phyloP scores from a whole-genome alignment of 495 filamentous ascomycete species.

The Neurospora cerealis region DNA sequence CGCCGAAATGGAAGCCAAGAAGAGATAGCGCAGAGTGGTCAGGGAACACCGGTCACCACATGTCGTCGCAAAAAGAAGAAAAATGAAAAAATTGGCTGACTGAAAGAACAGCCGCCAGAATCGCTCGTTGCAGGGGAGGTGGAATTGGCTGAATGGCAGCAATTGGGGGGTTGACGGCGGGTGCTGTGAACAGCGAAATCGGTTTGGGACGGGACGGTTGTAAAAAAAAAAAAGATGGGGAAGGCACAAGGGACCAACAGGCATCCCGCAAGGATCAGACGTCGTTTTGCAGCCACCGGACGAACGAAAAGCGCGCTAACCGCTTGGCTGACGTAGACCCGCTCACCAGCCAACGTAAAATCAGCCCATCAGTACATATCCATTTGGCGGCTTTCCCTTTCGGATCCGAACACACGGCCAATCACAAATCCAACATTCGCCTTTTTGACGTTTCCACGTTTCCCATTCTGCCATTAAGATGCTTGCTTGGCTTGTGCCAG shows the following conservation, averaged over 20 bases:
- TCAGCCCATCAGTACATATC: slow-evolving; percentile 11
- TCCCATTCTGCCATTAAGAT: neutral
- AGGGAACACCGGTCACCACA: neutral
- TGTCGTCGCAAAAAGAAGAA: neutral
- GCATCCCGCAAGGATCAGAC: neutral
- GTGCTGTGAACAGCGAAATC: neutral
- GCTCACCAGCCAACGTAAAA: slow-evolving; percentile 8
- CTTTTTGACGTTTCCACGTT: neutral
- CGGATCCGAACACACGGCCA: neutral
- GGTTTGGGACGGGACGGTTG: neutral
- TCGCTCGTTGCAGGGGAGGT: neutral
- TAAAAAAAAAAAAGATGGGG: slow-evolving; percentile 6
- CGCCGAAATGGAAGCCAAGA: neutral
- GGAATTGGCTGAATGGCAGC: neutral
- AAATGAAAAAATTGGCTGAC: neutral
- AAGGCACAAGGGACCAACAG: slow-evolving; percentile 2
- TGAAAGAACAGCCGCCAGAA: neutral
- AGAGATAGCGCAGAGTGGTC: neutral
- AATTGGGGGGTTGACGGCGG: neutral
- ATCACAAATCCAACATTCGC: neutral
- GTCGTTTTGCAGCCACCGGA: neutral
- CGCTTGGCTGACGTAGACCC: slow-evolving; percentile 14
- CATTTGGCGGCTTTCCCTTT: neutral
- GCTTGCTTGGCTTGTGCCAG: neutral
- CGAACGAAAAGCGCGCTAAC: slow-evolving; percentile 2